phyloP scores from a whole-genome alignment of 345 rosid genomes.

The Clausena lansium region DNA sequence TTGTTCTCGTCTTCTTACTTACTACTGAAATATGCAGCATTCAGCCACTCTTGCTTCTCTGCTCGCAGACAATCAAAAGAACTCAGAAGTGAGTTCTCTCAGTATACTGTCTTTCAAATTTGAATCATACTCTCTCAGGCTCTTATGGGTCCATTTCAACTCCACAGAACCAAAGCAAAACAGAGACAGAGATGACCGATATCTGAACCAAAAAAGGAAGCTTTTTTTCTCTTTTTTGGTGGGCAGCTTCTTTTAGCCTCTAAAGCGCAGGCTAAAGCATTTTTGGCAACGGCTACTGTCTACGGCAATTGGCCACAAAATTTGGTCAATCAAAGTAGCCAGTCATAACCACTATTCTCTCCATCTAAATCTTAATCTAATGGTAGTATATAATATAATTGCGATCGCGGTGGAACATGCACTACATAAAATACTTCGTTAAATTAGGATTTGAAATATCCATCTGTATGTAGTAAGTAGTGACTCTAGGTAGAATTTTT shows the following conservation, averaged over 20 bases:
- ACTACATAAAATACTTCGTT: too few species aligned
- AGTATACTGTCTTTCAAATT: background rate
- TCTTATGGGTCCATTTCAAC: conserved; percentile 3
- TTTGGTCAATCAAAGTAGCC: too few species aligned
- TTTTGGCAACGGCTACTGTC: too few species aligned
- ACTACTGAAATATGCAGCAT: background rate
- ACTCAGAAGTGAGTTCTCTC: conserved; percentile 4
- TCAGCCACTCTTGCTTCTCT: background rate
- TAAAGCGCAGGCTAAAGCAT: background rate
- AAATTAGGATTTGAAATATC: too few species aligned
- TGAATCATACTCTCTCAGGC: background rate
- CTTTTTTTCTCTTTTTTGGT: background rate
- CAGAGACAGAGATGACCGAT: background rate
- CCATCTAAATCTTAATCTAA: too few species aligned
- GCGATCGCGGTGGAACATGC: background rate
- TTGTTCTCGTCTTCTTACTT: background rate
- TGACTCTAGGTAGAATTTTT: too few species aligned
- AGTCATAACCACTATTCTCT: too few species aligned
- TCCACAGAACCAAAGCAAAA: background rate
- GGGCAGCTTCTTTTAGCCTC: background rate
- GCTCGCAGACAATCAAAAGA: background rate
- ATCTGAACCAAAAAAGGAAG: background rate
- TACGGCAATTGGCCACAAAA: too few species aligned
- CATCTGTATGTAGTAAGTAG: too few species aligned
- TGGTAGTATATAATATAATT: background rate